phyloP scores from a whole-genome alignment of 257 asterid species.

The Echium plantagineum region DNA sequence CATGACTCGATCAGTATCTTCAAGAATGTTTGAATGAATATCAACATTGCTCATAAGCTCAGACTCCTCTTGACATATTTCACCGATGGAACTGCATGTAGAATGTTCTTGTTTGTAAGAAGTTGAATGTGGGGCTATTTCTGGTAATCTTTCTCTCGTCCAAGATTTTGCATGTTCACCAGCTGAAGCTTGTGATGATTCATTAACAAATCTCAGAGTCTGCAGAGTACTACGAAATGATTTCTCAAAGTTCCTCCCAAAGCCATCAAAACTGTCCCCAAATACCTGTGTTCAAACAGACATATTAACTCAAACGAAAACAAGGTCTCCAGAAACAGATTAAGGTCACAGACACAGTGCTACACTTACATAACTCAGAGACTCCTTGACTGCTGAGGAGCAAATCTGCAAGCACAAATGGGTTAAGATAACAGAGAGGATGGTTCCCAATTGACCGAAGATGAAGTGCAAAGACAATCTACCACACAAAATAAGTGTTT shows the following conservation, averaged over 20 bases:
- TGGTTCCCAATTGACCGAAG: too few species aligned
- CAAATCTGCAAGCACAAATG: slow-evolving; percentile 47
- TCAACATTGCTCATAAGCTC: slow-evolving; percentile 10
- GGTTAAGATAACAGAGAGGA: slow-evolving; percentile 3
- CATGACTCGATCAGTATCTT: slow-evolving; percentile 16
- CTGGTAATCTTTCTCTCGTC: slow-evolving; percentile 23
- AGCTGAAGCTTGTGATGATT: slow-evolving; percentile 29
- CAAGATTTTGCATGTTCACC: slow-evolving; percentile 17
- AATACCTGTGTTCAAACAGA: slow-evolving; percentile 28
- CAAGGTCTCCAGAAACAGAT: neutral
- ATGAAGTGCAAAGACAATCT: too few species aligned
- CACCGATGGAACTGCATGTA: slow-evolving; percentile 11
- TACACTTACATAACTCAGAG: slow-evolving; percentile 27
- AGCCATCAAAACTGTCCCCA: slow-evolving; percentile 26
- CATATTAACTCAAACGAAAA: slow-evolving; percentile 1
- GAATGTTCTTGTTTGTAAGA: slow-evolving; percentile 17
- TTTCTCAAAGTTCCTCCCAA: slow-evolving; percentile 34
- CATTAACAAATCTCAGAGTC: slow-evolving; percentile 48
- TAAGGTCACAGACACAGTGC: slow-evolving; percentile 3
- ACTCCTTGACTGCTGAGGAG: slow-evolving; percentile 55
- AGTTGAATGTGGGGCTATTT: slow-evolving; percentile 10
- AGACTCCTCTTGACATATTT: slow-evolving; percentile 20
- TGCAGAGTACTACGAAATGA: slow-evolving; percentile 35
- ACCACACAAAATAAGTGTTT: too few species aligned
- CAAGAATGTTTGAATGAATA: slow-evolving; percentile 12